Conservation (phyloP, 2,329 filamentous ascomycete species). For the Raffaelea ambrosiae region DNA sequence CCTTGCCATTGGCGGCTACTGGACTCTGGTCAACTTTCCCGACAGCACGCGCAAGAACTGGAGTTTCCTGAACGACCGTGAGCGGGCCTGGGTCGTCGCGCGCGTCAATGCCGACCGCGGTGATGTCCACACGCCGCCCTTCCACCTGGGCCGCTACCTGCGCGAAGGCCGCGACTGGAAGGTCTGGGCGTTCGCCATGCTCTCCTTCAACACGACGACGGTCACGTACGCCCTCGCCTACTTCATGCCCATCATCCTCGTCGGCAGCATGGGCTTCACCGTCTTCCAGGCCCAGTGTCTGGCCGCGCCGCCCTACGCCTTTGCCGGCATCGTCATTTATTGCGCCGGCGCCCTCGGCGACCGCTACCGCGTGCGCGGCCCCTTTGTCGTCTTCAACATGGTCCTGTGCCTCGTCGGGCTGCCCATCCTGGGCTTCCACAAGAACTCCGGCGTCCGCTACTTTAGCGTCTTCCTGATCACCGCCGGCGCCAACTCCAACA, state of each 20-base stretch:
- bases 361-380: conserved; percentile 56
- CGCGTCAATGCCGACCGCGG: conserved; percentile 49
- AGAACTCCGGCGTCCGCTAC: conserved; percentile 50
- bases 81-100: conserved; percentile 43
- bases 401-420: conserved; percentile 53
- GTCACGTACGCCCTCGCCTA: conserved; percentile 69
- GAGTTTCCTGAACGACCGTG: conserved; percentile 42
- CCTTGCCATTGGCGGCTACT: conserved; percentile 41
- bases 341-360: conserved; percentile 54
- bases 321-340: conserved; percentile 59
- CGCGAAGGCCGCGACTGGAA: conserved; percentile 41
- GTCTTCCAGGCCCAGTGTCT: conserved; percentile 60
- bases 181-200: conserved; percentile 53
- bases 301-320: conserved; percentile 59
- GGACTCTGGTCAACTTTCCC: conserved; percentile 56
- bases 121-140: conserved; percentile 45
- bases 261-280: conserved; percentile 52
- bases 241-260: conserved; percentile 70
- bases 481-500: conserved; percentile 68
- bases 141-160: conserved; percentile 39
- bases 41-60: conserved; percentile 43
- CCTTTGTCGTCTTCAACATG: conserved; percentile 54
- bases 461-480: conserved; percentile 70
- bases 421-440: conserved; percentile 62
- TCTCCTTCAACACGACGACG: conserved; percentile 60